Conservation (phyloP, 139 green algal genomes). For the Micractinium conductrix region DNA sequence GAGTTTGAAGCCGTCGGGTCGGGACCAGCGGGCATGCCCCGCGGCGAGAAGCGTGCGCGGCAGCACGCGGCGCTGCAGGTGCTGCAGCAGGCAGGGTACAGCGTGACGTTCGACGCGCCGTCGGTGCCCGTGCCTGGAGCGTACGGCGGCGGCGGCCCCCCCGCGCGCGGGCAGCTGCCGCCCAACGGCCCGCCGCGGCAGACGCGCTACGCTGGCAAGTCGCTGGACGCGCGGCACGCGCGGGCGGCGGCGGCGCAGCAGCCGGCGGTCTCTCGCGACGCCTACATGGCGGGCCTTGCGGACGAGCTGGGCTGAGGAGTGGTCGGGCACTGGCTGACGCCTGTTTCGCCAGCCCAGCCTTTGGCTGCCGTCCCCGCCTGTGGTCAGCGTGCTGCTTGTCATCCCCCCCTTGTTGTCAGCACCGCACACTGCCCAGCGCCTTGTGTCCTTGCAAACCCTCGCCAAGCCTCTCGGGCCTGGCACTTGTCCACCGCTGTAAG, state of each 20-base stretch:
- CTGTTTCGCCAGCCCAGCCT: background rate
- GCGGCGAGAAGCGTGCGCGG: constrained; percentile 4
- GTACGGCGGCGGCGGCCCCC: background rate
- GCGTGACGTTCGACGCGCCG: background rate
- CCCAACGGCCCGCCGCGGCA: background rate
- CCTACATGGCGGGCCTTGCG: background rate
- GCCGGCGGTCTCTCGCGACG: background rate
- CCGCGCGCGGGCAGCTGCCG: background rate
- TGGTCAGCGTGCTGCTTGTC: too few relatives aligned
- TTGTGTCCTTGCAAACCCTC: too few relatives aligned
- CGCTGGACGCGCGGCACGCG: constrained; percentile 7
- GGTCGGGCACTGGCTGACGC: background rate
- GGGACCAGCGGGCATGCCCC: background rate
- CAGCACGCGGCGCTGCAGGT: constrained; percentile 17
- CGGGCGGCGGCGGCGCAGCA: constrained; percentile 19
- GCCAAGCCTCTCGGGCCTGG: too few relatives aligned
- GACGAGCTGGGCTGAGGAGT: constrained; percentile 6
- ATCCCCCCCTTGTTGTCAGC: too few relatives aligned
- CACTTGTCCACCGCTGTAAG: too few relatives aligned
- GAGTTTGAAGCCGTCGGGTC: constrained; percentile 5
- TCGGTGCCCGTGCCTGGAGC: constrained; percentile 3
- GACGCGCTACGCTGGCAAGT: background rate
- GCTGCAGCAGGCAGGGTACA: constrained; percentile 8
- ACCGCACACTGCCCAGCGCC: too few relatives aligned
- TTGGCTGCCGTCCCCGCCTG: too few relatives aligned